Evolutionary conservation across 2,329 filamentous ascomycete species (phyloP).

Genomic region (Colletotrichum australisinense): DNA sequence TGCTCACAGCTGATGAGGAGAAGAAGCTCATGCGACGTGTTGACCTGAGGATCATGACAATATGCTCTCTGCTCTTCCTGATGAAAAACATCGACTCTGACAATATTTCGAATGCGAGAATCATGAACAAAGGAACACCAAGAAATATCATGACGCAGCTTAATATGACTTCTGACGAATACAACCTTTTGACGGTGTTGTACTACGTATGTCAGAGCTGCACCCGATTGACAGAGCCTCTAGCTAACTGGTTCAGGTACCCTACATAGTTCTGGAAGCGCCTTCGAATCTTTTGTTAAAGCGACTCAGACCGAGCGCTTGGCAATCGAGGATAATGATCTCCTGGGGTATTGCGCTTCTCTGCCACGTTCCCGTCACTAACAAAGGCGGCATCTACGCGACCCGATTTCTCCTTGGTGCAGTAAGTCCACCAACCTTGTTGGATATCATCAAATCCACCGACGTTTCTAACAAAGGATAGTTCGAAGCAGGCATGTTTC

Average conservation of each 20-base stretch:
- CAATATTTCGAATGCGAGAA: slow-evolving; percentile 52
- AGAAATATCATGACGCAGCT: slow-evolving; percentile 55
- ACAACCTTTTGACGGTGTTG: slow-evolving; percentile 50
- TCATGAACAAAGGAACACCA: slow-evolving; percentile 54
- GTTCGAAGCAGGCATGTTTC: slow-evolving; percentile 54
- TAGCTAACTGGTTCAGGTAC: slow-evolving; percentile 41
- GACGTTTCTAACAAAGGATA: slow-evolving; percentile 8
- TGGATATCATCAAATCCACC: slow-evolving; percentile 38
- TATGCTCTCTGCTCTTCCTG: slow-evolving; percentile 52
- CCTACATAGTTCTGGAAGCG: slow-evolving; percentile 52
- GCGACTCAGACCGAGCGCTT: slow-evolving; percentile 50
- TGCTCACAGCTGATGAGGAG: slow-evolving; percentile 41
- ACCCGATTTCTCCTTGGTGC: slow-evolving; percentile 51
- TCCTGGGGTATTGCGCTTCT: slow-evolving; percentile 50
- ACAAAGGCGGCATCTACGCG: slow-evolving; percentile 50
- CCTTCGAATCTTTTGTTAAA: slow-evolving; percentile 55
- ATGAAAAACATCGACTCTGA: slow-evolving; percentile 53
- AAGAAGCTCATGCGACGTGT: slow-evolving; percentile 40
- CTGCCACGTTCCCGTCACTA: slow-evolving; percentile 49
- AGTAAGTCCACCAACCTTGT: slow-evolving; percentile 43
- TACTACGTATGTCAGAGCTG: slow-evolving; percentile 48
- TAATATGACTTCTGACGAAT: slow-evolving; percentile 51
- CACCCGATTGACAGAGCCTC: background rate
- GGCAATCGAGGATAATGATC: slow-evolving; percentile 55
- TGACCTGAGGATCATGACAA: slow-evolving; percentile 41